phyloP scores from a whole-genome alignment of 2,329 filamentous ascomycete species.

The Colletotrichum tofieldiae region DNA sequence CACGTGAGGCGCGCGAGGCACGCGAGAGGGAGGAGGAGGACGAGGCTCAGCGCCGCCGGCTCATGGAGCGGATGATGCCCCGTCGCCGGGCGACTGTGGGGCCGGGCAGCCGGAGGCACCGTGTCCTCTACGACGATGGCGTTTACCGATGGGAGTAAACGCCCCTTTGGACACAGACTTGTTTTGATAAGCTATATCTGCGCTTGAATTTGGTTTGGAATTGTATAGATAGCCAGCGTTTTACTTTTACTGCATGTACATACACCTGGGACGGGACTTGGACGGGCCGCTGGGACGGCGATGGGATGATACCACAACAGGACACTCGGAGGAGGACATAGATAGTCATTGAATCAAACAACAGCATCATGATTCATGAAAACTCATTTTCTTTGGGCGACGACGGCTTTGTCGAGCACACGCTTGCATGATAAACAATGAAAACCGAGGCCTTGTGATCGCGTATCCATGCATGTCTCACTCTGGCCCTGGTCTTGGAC shows the following conservation, averaged over 20 bases:
- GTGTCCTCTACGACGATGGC: conserved; percentile 57
- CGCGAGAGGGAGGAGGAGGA: conserved; percentile 53
- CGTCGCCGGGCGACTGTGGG: conserved; percentile 56
- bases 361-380: conserved; percentile 13
- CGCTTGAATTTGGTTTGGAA: background rate
- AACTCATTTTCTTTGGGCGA: background rate
- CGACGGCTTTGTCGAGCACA: background rate
- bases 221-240: conserved; percentile 34
- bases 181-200: conserved; percentile 5
- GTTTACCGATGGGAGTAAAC: conserved; percentile 59
- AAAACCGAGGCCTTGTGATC: conserved; percentile 23
- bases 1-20: conserved; percentile 53
- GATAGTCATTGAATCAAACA: conserved; percentile 14
- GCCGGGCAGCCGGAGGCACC: conserved; percentile 54
- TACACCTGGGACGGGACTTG: conserved; percentile 6
- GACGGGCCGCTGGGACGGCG: background rate
- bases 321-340: background rate
- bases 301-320: conserved; percentile 31
- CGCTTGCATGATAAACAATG: background rate
- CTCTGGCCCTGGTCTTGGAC: background rate
- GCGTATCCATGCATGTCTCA: conserved; percentile 38
- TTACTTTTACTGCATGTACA: conserved; percentile 11
- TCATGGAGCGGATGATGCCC: conserved; percentile 59
- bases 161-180: background rate
- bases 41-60: conserved; percentile 57